phyloP scores from a whole-genome alignment of 2,329 filamentous ascomycete genomes.

The Neopestalotiopsis clavispora region DNA sequence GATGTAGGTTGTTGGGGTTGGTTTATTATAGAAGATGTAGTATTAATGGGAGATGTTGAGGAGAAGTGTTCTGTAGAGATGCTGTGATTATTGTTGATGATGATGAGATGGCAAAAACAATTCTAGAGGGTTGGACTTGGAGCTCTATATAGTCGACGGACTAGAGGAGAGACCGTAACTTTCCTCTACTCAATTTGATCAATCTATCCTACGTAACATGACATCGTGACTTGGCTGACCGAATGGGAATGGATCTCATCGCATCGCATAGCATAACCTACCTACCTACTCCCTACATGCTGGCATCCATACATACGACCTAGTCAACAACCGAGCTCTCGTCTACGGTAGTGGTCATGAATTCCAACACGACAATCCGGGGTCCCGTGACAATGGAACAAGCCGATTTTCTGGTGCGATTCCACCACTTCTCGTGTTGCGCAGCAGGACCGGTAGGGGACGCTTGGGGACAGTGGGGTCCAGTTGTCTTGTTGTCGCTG shows the following conservation, averaged over 20 bases:
- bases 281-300: too few species aligned
- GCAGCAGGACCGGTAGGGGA: slow-evolving; percentile 2
- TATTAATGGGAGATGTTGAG: background rate
- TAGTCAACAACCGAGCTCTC: background rate
- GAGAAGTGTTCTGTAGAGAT: background rate
- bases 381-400: slow-evolving; percentile 1
- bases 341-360: background rate
- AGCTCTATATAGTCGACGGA: slow-evolving; percentile 7
- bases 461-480: slow-evolving; percentile 8
- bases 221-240: slow-evolving; percentile 10
- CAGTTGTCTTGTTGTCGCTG: slow-evolving; percentile 9
- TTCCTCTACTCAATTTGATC: background rate
- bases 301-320: background rate
- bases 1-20: slow-evolving; percentile 14
- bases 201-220: slow-evolving; percentile 16
- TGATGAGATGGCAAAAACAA: background rate
- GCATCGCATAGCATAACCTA: background rate
- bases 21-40: background rate
- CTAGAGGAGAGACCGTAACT: background rate
- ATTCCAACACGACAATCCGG: background rate
- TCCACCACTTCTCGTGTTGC: slow-evolving; percentile 23
- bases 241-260: background rate
- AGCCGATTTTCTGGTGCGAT: slow-evolving; percentile 14
- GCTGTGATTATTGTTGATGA: slow-evolving; percentile 7
- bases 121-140: background rate